phyloP scores from a whole-genome alignment of 106 monocot genomes.

The Dendrobium nobile region DNA sequence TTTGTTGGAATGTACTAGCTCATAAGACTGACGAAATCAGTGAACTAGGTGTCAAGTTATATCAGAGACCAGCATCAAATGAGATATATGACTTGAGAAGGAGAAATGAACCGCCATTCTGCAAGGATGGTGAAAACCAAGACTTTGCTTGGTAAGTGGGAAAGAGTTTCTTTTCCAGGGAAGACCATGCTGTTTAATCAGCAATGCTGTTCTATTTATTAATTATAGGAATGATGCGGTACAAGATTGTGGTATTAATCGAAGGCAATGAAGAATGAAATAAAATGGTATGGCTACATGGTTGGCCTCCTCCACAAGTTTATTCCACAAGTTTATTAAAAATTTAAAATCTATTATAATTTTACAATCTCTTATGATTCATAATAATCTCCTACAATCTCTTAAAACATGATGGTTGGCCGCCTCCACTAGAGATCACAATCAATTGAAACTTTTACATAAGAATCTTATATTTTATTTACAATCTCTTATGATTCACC shows the following conservation, averaged over 20 bases:
- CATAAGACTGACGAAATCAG: constrained; percentile 74
- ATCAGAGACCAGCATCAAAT: constrained; percentile 89
- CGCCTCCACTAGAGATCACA: too few relatives aligned
- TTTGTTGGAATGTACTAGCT: constrained; percentile 79
- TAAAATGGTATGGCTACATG: too few relatives aligned
- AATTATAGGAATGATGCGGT: not conserved
- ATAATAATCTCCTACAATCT: too few relatives aligned
- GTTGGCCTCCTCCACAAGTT: not conserved
- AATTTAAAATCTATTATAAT: too few relatives aligned
- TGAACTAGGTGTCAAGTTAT: constrained; percentile 66
- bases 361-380: too few relatives aligned
- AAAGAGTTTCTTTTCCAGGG: not conserved
- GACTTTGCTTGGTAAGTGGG: constrained; percentile 63
- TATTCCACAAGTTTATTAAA: not conserved
- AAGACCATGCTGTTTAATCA: not conserved
- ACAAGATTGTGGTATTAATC: too few relatives aligned
- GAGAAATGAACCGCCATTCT: constrained; percentile 68
- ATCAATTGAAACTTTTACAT: too few relatives aligned
- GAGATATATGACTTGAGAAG: constrained; percentile 75
- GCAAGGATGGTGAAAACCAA: constrained; percentile 62
- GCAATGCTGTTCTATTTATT: not conserved
- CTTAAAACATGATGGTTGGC: too few relatives aligned
- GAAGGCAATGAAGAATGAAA: too few relatives aligned
- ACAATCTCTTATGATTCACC: too few relatives aligned
- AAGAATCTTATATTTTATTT: too few relatives aligned